Evolutionary conservation across 495 filamentous ascomycete species (phyloP).

Genomic region (Pseudevernia furfuracea): DNA sequence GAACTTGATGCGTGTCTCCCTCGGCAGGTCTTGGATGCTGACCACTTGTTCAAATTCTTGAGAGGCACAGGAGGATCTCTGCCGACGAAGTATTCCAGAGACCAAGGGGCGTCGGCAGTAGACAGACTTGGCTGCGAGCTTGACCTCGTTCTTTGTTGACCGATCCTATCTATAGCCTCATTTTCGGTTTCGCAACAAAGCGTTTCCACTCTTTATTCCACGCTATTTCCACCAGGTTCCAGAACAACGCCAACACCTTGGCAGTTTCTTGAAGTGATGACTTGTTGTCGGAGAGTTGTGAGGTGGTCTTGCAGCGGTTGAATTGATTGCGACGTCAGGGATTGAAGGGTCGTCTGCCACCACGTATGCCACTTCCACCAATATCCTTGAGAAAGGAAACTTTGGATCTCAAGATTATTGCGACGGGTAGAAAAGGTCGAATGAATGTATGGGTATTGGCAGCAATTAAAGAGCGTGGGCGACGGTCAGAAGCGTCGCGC

Average conservation of each 20-base stretch:
- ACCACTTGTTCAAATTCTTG: conserved; percentile 2
- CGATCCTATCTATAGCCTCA: conserved; percentile 11
- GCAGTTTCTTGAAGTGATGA: not conserved
- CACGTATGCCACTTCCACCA: conserved; percentile 7
- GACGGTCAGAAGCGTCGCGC: conserved; percentile 21
- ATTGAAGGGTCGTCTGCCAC: conserved; percentile 11
- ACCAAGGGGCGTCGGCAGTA: not conserved
- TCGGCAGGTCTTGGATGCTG: conserved; percentile 24
- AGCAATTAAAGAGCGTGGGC: conserved; percentile 23
- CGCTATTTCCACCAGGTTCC: conserved; percentile 4
- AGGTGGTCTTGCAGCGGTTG: not conserved
- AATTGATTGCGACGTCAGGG: conserved; percentile 6
- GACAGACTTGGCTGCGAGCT: conserved; percentile 2
- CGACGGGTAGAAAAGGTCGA: conserved; percentile 6
- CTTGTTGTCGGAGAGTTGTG: not conserved
- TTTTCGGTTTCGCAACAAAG: conserved; percentile 20
- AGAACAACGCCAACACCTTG: not conserved
- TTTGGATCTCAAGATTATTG: conserved; percentile 6
- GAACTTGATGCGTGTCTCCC: conserved; percentile 23
- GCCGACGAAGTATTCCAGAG: conserved; percentile 8
- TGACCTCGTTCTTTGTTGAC: conserved; percentile 12
- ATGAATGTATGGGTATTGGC: conserved; percentile 21
- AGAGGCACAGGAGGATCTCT: conserved; percentile 1
- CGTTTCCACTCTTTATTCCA: conserved; percentile 10
- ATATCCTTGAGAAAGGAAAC: not conserved